Evolutionary conservation across 75 land plant genomes (phyloP).

Genomic region (Selaginella tamariscina): DNA sequence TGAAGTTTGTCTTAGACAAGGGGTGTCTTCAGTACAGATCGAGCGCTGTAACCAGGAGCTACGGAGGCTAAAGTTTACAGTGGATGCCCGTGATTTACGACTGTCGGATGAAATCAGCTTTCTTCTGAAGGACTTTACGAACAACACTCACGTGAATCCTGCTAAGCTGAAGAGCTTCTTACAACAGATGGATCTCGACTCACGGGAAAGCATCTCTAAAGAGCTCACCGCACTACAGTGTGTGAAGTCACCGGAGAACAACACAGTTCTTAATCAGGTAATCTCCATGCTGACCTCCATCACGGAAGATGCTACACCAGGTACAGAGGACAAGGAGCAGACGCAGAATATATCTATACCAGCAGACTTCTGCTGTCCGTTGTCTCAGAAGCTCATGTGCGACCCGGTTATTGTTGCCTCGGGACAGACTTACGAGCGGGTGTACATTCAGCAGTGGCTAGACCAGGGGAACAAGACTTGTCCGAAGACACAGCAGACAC

Average conservation of each 20-base stretch:
- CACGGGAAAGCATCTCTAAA: constrained; percentile 30
- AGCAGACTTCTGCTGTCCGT: constrained; percentile 73
- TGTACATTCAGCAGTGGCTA: constrained; percentile 60
- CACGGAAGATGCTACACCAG: constrained; percentile 31
- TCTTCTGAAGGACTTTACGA: constrained; percentile 20
- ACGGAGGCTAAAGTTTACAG: constrained; percentile 17
- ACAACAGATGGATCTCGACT: background rate
- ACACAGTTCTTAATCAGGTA: constrained; percentile 33
- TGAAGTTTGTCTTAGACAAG: background rate
- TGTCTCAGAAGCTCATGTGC: constrained; percentile 66
- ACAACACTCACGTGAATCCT: constrained; percentile 12
- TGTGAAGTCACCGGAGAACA: constrained; percentile 29
- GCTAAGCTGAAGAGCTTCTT: background rate
- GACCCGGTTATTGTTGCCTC: constrained; percentile 86
- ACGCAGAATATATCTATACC: constrained; percentile 44
- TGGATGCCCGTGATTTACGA: constrained; percentile 17
- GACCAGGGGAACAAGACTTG: constrained; percentile 58
- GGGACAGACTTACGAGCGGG: constrained; percentile 73
- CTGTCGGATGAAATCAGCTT: constrained; percentile 22
- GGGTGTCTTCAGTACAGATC: constrained; percentile 19
- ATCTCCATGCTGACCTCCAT: constrained; percentile 38
- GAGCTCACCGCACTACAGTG: constrained; percentile 25
- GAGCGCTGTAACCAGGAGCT: constrained; percentile 31
- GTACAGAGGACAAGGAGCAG: constrained; percentile 30
- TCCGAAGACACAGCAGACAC: constrained; percentile 54